phyloP scores from a whole-genome alignment of 805 yeast genomes.

The Zygoascus ofunaensis region DNA sequence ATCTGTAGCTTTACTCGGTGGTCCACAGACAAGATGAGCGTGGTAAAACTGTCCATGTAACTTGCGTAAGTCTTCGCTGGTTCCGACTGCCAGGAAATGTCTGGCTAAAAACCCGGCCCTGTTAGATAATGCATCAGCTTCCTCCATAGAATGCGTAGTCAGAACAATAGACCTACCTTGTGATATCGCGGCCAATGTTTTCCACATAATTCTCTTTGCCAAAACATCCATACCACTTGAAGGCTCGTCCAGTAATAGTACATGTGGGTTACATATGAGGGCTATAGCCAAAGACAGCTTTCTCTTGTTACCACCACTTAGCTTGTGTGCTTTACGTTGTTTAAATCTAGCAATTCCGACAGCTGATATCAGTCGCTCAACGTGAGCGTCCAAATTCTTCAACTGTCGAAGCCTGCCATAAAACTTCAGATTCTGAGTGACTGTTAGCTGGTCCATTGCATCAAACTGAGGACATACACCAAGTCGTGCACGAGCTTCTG shows the following conservation, averaged over 20 bases:
- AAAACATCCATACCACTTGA: slow-evolving; percentile 34
- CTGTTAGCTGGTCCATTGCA: slow-evolving; percentile 31
- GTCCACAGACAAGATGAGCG: slow-evolving; percentile 24
- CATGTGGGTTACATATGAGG: slow-evolving; percentile 30
- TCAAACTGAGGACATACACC: slow-evolving; percentile 34
- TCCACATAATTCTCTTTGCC: slow-evolving; percentile 33
- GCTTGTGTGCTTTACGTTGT: slow-evolving; percentile 24
- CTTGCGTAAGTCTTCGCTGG: slow-evolving; percentile 22
- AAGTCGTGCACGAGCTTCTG: slow-evolving; percentile 26
- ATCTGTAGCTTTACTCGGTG: slow-evolving; percentile 22
- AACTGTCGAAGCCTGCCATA: slow-evolving; percentile 29
- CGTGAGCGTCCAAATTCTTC: slow-evolving; percentile 20
- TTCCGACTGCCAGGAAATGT: slow-evolving; percentile 27
- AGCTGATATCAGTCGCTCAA: slow-evolving; percentile 25
- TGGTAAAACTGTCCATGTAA: slow-evolving; percentile 25
- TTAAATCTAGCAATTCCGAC: slow-evolving; percentile 28
- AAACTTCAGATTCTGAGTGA: slow-evolving; percentile 25
- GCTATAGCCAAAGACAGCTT: slow-evolving; percentile 30
- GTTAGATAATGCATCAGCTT: slow-evolving; percentile 30
- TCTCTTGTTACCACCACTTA: slow-evolving; percentile 31
- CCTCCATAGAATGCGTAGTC: slow-evolving; percentile 33
- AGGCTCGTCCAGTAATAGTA: slow-evolving; percentile 31
- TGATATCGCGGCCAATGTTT: slow-evolving; percentile 25
- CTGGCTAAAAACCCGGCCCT: slow-evolving; percentile 29
- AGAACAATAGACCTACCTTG: slow-evolving; percentile 28